phyloP scores from a whole-genome alignment of 495 filamentous ascomycete genomes.

The Neurospora sp. region DNA sequence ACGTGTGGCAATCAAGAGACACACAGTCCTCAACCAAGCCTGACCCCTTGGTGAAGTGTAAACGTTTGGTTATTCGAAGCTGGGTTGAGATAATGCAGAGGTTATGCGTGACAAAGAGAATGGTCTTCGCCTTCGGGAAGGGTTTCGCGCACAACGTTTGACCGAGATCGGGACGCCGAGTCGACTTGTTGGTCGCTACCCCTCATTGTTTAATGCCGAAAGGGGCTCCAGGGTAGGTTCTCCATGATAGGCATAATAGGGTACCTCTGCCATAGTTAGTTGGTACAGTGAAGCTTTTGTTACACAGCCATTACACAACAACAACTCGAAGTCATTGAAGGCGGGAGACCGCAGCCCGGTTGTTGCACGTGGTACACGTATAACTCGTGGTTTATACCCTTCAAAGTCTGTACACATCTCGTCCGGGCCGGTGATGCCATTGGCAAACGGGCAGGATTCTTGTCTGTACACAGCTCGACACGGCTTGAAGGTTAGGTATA shows the following conservation, averaged over 20 bases:
- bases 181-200: neutral
- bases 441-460: neutral
- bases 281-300: neutral
- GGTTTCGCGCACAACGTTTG: neutral
- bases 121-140: neutral
- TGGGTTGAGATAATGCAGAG: neutral
- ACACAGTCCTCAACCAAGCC: neutral
- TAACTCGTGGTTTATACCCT: neutral
- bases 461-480: neutral
- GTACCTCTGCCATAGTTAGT: neutral
- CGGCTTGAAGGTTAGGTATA: neutral
- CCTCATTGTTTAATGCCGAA: neutral
- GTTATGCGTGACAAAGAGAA: neutral
- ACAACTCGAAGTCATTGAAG: neutral
- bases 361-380: conserved; percentile 22
- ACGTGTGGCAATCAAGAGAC: neutral
- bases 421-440: neutral
- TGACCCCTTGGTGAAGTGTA: neutral
- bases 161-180: neutral
- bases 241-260: neutral
- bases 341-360: conserved; percentile 7
- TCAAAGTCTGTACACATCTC: neutral
- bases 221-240: neutral
- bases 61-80: neutral
- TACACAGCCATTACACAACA: neutral